Conservation (phyloP, 129 eudicot species). For the Chrysanthemum lavandulifolium region DNA sequence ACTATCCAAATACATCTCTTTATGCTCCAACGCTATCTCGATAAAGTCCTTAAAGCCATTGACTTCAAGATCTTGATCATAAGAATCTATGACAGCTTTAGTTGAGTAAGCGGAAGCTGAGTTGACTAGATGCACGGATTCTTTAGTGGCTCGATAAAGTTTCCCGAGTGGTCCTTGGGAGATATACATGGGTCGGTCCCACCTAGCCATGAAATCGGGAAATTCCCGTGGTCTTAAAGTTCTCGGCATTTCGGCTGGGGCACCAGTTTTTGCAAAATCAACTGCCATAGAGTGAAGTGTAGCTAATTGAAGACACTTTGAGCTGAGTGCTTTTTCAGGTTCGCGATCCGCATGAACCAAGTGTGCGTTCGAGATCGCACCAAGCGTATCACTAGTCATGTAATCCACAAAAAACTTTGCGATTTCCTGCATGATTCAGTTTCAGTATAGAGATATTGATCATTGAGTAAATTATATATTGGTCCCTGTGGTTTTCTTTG, state of each 20-base stretch:
- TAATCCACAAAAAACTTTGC: constrained; percentile 79
- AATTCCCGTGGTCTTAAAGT: constrained; percentile 61
- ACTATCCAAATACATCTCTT: constrained; percentile 68
- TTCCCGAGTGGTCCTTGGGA: constrained; percentile 78
- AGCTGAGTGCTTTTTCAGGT: constrained; percentile 70
- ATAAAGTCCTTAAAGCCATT: constrained; percentile 53
- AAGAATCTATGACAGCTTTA: constrained; percentile 38
- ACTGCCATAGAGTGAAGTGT: constrained; percentile 95
- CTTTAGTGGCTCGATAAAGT: constrained; percentile 70
- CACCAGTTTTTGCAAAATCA: constrained; percentile 86
- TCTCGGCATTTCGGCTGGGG: constrained; percentile 94
- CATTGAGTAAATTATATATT: too few species aligned
- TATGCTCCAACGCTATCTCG: constrained; percentile 53
- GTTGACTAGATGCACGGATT: constrained; percentile 23
- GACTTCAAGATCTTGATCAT: constrained; percentile 62
- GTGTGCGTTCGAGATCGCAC: constrained; percentile 85
- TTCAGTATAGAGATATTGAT: not conserved
- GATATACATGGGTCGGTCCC: constrained; percentile 70
- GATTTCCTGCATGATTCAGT: constrained; percentile 60
- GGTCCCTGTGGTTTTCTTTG: too few species aligned
- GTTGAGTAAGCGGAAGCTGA: constrained; percentile 30
- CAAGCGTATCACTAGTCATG: constrained; percentile 78
- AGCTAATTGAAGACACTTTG: constrained; percentile 74
- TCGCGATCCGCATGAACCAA: constrained; percentile 84
- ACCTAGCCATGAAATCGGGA: constrained; percentile 90